These are phyloP conservation scores for Mycena albidolilacea DNA, from an alignment of 768 basidiomycete species.

Conservation along the genomic window DNA sequence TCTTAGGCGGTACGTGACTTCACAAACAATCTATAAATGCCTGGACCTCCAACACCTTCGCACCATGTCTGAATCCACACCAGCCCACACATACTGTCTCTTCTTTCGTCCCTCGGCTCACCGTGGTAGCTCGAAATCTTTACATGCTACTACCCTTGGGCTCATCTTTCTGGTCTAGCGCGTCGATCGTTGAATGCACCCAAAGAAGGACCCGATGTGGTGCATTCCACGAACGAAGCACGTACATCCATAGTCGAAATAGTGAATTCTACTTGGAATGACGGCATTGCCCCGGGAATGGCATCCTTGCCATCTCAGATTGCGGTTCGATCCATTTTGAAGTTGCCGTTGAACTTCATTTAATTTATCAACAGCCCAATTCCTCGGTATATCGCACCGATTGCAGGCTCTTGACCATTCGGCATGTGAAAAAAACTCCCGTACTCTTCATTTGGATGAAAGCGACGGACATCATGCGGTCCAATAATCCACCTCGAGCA, in stretches of 20 bases:
- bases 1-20: too few relatives aligned
- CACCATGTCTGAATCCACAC: background rate
- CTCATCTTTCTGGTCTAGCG: background rate
- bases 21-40: too few relatives aligned
- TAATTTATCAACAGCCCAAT: conserved; percentile 5
- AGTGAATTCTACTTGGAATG: conserved; percentile 18
- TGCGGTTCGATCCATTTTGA: conserved; percentile 2
- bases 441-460: conserved; percentile 18
- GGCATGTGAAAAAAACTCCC: conserved; percentile 9
- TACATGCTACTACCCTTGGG: background rate
- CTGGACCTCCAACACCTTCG: too few relatives aligned
- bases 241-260: background rate
- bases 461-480: background rate
- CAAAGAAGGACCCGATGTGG: conserved; percentile 1
- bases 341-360: background rate
- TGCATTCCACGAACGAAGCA: background rate
- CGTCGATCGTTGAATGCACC: background rate
- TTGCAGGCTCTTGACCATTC: background rate
- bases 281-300: conserved; percentile 19
- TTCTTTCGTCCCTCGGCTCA: conserved; percentile 13
- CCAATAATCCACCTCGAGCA: background rate
- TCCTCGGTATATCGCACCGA: background rate
- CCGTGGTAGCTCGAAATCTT: background rate
- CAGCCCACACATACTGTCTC: conserved; percentile 9
- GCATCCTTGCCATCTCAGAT: background rate